Evolutionary conservation across 768 basidiomycete species (phyloP).

Genomic region (Russula dissimulans): DNA sequence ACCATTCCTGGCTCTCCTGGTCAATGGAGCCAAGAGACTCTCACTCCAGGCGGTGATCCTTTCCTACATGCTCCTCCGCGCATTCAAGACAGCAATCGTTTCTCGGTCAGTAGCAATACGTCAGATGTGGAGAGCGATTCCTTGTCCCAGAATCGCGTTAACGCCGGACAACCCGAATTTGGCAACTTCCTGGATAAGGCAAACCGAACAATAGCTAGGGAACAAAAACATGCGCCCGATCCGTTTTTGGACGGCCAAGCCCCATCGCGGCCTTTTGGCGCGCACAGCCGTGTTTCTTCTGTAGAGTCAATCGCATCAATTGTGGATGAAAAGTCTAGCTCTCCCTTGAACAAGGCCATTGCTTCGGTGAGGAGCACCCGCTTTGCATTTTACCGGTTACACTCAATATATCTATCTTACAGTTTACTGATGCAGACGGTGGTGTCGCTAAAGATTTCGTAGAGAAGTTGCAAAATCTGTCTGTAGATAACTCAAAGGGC

Average conservation of each 20-base stretch:
- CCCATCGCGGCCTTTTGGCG: constrained; percentile 68
- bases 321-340: constrained; percentile 82
- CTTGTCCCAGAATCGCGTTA: constrained; percentile 33
- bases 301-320: constrained; percentile 90
- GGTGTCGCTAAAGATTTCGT: constrained; percentile 87
- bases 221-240: constrained; percentile 70
- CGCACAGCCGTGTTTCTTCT: constrained; percentile 71
- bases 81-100: constrained; percentile 24
- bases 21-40: constrained; percentile 51
- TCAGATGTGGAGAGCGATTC: constrained; percentile 59
- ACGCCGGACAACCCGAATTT: constrained; percentile 38
- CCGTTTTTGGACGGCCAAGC: constrained; percentile 78
- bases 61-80: constrained; percentile 32
- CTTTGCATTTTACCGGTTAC: constrained; percentile 2
- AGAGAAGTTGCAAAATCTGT: constrained; percentile 68
- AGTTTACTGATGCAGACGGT: constrained; percentile 93
- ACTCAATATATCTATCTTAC: neutral
- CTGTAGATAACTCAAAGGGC: constrained; percentile 80
- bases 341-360: constrained; percentile 90
- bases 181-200: constrained; percentile 78
- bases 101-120: constrained; percentile 33
- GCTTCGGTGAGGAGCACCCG: constrained; percentile 50
- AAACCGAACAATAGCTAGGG: constrained; percentile 73
- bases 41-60: constrained; percentile 39
- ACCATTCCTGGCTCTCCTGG: constrained; percentile 47